Percentiles rank a stretch among this genome's conserved stretches.
Conservation (phyloP, 805 yeast genomes). For the Yarrowia alimentaria region DNA sequence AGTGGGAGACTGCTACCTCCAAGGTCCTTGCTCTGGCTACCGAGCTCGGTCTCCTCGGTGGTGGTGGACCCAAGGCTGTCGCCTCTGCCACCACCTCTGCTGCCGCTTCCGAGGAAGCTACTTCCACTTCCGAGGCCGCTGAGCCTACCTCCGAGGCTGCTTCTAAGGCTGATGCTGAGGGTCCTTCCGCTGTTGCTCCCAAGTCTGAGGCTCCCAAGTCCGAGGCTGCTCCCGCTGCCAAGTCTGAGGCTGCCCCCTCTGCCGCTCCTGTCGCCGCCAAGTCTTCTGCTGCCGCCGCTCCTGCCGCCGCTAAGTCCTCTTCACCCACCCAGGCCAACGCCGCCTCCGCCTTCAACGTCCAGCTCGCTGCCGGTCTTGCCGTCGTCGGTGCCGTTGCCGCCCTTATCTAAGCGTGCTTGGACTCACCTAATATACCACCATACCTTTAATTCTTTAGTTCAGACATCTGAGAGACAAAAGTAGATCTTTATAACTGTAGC, state of each 20-base stretch:
- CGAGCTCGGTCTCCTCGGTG: constrained; percentile 12
- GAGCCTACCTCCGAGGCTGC: not conserved
- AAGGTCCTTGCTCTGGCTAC: constrained; percentile 7
- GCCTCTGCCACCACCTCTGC: constrained; percentile 1
- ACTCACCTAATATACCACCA: too few relatives aligned
- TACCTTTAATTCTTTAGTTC: constrained; percentile 17
- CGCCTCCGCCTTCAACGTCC: constrained; percentile 21
- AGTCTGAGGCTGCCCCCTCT: not conserved
- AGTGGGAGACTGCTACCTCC: constrained; percentile 23
- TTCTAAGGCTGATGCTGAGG: not conserved
- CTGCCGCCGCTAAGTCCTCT: constrained; percentile 6
- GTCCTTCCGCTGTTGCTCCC: not conserved
- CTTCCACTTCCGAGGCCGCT: constrained; percentile 5
- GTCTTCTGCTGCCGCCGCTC: not conserved
- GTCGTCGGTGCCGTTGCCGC: constrained; percentile 23
- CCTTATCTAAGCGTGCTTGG: constrained; percentile 13
- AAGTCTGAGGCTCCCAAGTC: not conserved
- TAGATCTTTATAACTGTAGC: too few relatives aligned
- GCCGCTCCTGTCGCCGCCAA: not conserved
- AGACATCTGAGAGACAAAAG: too few relatives aligned
- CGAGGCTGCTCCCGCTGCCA: not conserved
- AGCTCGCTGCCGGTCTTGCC: constrained; percentile 27
- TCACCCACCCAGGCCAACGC: constrained; percentile 22
- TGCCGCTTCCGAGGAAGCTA: not conserved
- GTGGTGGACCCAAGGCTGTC: not conserved